Conservation (phyloP, 495 filamentous ascomycete genomes). For the Hypoxylon fragiforme region DNA sequence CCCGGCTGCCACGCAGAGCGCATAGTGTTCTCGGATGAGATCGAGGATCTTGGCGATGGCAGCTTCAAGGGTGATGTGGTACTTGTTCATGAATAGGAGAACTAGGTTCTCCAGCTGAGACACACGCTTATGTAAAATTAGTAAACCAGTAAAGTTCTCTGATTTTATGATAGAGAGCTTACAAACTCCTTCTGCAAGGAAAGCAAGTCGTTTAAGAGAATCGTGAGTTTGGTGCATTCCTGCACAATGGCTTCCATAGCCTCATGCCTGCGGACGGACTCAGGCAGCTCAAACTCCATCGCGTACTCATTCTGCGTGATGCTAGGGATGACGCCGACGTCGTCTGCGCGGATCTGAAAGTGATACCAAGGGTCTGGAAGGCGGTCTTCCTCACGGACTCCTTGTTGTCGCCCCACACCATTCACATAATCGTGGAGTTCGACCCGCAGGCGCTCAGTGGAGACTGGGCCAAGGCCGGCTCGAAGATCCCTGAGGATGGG, state of each 20-base stretch:
- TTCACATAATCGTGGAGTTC: slow-evolving; percentile 36
- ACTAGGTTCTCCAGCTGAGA: slow-evolving; percentile 36
- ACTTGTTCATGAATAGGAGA: slow-evolving; percentile 36
- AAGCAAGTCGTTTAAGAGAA: slow-evolving; percentile 34
- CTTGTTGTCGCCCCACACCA: slow-evolving; percentile 31
- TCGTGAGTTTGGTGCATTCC: slow-evolving; percentile 31
- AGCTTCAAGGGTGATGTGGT: slow-evolving; percentile 19
- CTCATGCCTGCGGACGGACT: slow-evolving; percentile 28
- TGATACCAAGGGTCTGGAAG: slow-evolving; percentile 39
- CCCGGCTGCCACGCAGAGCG: slow-evolving; percentile 31
- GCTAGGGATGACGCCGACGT: slow-evolving; percentile 35
- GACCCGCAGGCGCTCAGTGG: slow-evolving; percentile 24
- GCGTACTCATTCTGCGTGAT: slow-evolving; percentile 37
- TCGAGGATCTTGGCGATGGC: slow-evolving; percentile 30
- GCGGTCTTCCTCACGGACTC: slow-evolving; percentile 27
- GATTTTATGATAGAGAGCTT: slow-evolving; percentile 1
- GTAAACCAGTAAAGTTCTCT: slow-evolving; percentile 1
- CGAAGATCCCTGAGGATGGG: slow-evolving; percentile 31
- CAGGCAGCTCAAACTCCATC: slow-evolving; percentile 37
- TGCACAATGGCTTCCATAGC: slow-evolving; percentile 32
- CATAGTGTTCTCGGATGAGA: slow-evolving; percentile 36
- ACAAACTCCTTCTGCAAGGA: slow-evolving; percentile 39
- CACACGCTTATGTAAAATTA: slow-evolving; percentile 14
- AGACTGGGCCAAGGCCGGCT: slow-evolving; percentile 17
- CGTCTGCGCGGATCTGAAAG: slow-evolving; percentile 30